A percentile compares a stretch with the other conserved stretches of the same genome.
Evolutionary conservation across 2,329 filamentous ascomycete species (phyloP).

Genomic region (Didymella pinodella): DNA sequence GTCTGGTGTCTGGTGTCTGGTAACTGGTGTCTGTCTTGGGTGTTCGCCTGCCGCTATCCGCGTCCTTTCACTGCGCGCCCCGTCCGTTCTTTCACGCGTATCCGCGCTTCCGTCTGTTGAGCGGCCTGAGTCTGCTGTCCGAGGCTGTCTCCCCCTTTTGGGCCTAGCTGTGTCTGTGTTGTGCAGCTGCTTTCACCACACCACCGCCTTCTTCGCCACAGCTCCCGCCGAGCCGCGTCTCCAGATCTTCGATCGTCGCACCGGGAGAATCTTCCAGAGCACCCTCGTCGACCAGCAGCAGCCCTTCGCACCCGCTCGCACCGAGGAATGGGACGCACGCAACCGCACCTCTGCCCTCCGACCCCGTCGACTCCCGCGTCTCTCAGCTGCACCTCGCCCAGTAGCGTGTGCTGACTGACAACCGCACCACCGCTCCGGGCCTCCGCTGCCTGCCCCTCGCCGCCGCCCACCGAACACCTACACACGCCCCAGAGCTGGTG

Average conservation of each 20-base stretch:
- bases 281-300: not conserved
- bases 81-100: slow-evolving; percentile 28
- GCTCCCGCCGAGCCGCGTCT: not conserved
- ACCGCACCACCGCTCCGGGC: slow-evolving; percentile 21
- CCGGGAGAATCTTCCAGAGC: slow-evolving; percentile 2
- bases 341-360: slow-evolving; percentile 19
- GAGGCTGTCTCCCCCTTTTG: slow-evolving; percentile 23
- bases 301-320: slow-evolving; percentile 8
- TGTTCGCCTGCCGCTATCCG: slow-evolving; percentile 10
- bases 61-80: not conserved
- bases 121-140: slow-evolving; percentile 12
- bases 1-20: not conserved
- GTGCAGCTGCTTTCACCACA: slow-evolving; percentile 25
- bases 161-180: slow-evolving; percentile 27
- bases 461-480: not conserved
- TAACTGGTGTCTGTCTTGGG: slow-evolving; percentile 5
- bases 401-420: slow-evolving; percentile 29
- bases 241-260: slow-evolving; percentile 2
- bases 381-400: slow-evolving; percentile 22
- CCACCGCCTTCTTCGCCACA: slow-evolving; percentile 16
- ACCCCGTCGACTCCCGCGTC: slow-evolving; percentile 25
- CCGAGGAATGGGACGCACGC: slow-evolving; percentile 41
- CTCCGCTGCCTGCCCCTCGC: slow-evolving; percentile 11
- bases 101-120: slow-evolving; percentile 9
- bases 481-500: slow-evolving; percentile 4